Evolutionary conservation across 768 basidiomycete species (phyloP).

Genomic region (Thelephora aurantiotincta): DNA sequence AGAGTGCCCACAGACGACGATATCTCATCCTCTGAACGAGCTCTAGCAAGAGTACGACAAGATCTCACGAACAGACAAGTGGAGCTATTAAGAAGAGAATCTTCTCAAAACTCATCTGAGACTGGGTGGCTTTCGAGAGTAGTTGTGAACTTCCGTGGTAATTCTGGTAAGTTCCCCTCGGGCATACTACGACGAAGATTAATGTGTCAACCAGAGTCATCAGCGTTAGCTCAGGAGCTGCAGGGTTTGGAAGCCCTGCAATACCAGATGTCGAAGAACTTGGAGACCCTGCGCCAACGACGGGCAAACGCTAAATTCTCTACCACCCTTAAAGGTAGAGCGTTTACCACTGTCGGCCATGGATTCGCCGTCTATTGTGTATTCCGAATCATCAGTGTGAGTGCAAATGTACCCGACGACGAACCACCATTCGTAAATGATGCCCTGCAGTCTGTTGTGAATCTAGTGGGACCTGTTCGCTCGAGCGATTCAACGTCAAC

Average conservation of each 20-base stretch:
- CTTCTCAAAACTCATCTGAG: conserved; percentile 10
- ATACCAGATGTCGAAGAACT: conserved; percentile 46
- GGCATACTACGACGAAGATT: conserved; percentile 9
- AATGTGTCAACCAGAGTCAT: conserved; percentile 18
- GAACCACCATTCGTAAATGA: background rate
- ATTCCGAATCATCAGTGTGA: conserved; percentile 44
- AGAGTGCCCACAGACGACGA: conserved; percentile 33
- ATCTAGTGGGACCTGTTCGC: conserved; percentile 28
- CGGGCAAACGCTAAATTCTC: conserved; percentile 35
- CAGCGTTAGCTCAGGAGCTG: conserved; percentile 36
- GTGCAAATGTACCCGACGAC: conserved; percentile 13
- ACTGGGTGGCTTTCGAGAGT: conserved; percentile 34
- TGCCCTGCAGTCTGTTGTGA: conserved; percentile 30
- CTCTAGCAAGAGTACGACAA: conserved; percentile 42
- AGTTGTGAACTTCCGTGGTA: conserved; percentile 34
- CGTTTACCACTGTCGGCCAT: conserved; percentile 30
- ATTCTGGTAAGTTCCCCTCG: conserved; percentile 15
- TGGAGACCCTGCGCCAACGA: conserved; percentile 34
- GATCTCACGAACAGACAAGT: conserved; percentile 32
- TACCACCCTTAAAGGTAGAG: conserved; percentile 38
- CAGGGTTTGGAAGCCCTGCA: conserved; percentile 54
- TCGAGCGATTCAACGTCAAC: conserved; percentile 15
- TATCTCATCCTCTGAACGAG: conserved; percentile 39
- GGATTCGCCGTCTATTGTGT: conserved; percentile 58
- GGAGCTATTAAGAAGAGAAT: conserved; percentile 20